Conservation (phyloP, 1,284 basidiomycete genomes). For the Ganoderma meredithae region DNA sequence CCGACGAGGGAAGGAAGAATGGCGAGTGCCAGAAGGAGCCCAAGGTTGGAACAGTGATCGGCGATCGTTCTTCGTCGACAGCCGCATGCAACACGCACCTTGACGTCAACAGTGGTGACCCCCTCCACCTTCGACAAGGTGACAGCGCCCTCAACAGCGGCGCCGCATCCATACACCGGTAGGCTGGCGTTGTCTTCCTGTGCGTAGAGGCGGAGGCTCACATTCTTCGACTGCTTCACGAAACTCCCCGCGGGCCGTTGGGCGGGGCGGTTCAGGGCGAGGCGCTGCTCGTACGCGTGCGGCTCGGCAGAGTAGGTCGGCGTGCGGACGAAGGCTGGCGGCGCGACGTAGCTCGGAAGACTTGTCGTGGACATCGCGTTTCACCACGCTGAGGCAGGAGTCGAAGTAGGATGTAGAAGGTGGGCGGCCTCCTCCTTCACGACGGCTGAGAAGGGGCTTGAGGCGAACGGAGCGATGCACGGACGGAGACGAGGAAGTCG, state of each 20-base stretch:
- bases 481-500: neutral
- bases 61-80: neutral
- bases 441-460: neutral
- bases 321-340: constrained; percentile 33
- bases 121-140: constrained; percentile 63
- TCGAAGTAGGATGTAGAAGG: neutral
- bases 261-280: constrained; percentile 50
- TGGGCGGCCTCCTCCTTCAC: neutral
- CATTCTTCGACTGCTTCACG: constrained; percentile 64
- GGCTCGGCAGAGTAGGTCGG: constrained; percentile 54
- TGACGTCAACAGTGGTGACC: constrained; percentile 67
- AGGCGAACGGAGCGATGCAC: neutral
- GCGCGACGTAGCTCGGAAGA: constrained; percentile 42
- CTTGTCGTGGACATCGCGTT: constrained; percentile 44
- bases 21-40: neutral
- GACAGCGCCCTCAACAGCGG: constrained; percentile 62
- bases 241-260: constrained; percentile 56
- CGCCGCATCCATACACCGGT: constrained; percentile 65
- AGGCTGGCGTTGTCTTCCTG: constrained; percentile 57
- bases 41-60: neutral
- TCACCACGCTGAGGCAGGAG: neutral
- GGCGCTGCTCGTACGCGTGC: constrained; percentile 57
- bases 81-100: constrained; percentile 48
- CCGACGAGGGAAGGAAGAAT: neutral
- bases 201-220: constrained; percentile 56